Evolutionary conservation across 2,329 filamentous ascomycete species (phyloP).

Genomic region (Aspergillus cejpii): DNA sequence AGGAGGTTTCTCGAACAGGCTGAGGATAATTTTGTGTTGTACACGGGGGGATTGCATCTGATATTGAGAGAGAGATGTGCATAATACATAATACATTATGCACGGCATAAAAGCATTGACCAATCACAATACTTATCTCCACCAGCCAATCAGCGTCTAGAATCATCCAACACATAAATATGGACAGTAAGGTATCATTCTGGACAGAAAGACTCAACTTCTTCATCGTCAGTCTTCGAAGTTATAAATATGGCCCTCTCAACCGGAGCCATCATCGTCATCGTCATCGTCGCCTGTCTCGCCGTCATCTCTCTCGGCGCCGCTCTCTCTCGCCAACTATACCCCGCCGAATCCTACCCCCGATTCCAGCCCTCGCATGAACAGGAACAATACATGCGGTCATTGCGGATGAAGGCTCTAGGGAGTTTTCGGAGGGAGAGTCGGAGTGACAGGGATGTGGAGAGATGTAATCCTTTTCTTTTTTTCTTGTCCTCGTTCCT

Average conservation of each 20-base stretch:
- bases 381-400: conserved; percentile 30
- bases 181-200: too few species aligned
- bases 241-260: conserved; percentile 18
- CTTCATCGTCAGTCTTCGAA: neutral
- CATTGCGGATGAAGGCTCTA: conserved; percentile 25
- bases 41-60: conserved; percentile 14
- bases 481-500: too few species aligned
- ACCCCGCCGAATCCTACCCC: conserved; percentile 15
- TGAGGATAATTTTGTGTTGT: conserved; percentile 35
- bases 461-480: too few species aligned
- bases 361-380: conserved; percentile 21
- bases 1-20: conserved; percentile 26
- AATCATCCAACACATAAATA: too few species aligned
- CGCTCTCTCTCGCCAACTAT: conserved; percentile 24
- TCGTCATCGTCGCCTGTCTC: conserved; percentile 30
- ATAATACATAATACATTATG: too few species aligned
- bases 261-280: conserved; percentile 24
- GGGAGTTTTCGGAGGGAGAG: conserved; percentile 20
- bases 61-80: conserved; percentile 7
- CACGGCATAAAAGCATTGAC: too few species aligned
- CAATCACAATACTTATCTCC: too few species aligned
- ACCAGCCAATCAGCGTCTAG: too few species aligned
- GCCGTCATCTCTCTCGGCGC: conserved; percentile 25
- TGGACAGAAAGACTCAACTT: too few species aligned
- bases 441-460: conserved; percentile 6